Base-by-base conservation (phyloP, 73 alveolate species). In the Tetrahymena elliotti region DNA sequence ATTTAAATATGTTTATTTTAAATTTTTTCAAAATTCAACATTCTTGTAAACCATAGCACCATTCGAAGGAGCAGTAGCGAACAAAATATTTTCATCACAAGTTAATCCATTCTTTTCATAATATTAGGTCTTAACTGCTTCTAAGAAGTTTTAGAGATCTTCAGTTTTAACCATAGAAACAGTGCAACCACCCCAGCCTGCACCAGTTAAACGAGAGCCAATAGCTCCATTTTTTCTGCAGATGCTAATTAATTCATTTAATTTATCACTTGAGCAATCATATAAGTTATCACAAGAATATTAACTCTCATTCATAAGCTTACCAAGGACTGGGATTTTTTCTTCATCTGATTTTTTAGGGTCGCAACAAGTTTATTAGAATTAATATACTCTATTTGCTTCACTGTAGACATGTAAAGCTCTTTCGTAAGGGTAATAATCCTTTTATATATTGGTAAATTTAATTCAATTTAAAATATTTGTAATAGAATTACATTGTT, bases 101-200 rank as follows among this genome's bases (percentile, higher is more conserved):
- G 16, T 31, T 68, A 68, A 68, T 18, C 88, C 88, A 68, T 68
- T 68, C 88, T 97, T 96, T 82, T 97, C 97, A 11, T 98, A 96
- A 52, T 97, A 97, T 95, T 95, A 97, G 16, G 95, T 37, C 92
- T 53, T 38, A 83, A 98, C 93, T 24, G 93, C 96, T 41, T 94
- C 97, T 39, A 97, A 35, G 93, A 98, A 95, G 12, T 38, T 24
- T 22, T 38, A 93, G 33, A 96, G 94, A 33, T 47, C 68, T n/a
- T 94, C 97, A 38, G 97, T 96, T 93, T 93, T 94, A 40, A 98
- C 98, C 34, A 98, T 84, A 24, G 98, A 95, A 22, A 98, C 99
- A 93, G 98, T 95, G 97, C 99, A 98, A 0, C 99, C 99, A 16
- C 99, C 99, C 99, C 99, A 98, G 27, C 99, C 99, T 4, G 99